Evolutionary conservation across 257 asterid species (phyloP).

Genomic region (Nicotiana paniculata): DNA sequence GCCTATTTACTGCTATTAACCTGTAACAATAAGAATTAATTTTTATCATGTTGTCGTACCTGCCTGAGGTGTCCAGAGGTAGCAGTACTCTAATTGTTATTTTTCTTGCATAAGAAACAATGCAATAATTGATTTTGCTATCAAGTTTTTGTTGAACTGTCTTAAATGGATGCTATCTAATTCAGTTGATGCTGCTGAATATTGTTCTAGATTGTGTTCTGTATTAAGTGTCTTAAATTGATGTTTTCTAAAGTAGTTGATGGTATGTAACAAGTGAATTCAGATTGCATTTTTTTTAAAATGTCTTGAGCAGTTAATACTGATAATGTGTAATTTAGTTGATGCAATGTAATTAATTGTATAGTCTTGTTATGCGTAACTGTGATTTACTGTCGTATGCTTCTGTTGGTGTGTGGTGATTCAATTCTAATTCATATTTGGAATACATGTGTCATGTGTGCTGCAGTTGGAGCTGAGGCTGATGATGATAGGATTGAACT

Average conservation of each 20-base stretch:
- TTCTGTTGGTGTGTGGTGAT: neutral
- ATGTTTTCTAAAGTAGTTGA: neutral
- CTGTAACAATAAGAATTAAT: neutral
- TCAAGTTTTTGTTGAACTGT: too few relatives aligned
- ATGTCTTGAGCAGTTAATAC: too few relatives aligned
- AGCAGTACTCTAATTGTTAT: neutral
- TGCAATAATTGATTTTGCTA: neutral
- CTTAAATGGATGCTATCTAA: neutral
- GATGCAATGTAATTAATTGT: neutral
- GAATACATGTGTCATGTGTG: neutral
- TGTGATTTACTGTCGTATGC: neutral
- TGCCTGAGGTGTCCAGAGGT: neutral
- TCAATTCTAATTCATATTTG: neutral
- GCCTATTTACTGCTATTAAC: neutral
- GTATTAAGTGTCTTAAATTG: neutral
- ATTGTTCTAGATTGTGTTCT: neutral
- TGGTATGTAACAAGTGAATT: neutral
- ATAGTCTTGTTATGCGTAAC: neutral
- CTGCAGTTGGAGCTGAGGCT: slow-evolving; percentile 40
- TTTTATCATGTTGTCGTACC: neutral
- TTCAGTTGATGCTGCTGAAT: neutral
- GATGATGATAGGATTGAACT: slow-evolving; percentile 35
- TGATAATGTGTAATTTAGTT: neutral
- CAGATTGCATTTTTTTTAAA: too few relatives aligned
- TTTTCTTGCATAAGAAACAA: neutral